phyloP scores from a whole-genome alignment of 2,329 filamentous ascomycete species.

The Clarireedia sp. region DNA sequence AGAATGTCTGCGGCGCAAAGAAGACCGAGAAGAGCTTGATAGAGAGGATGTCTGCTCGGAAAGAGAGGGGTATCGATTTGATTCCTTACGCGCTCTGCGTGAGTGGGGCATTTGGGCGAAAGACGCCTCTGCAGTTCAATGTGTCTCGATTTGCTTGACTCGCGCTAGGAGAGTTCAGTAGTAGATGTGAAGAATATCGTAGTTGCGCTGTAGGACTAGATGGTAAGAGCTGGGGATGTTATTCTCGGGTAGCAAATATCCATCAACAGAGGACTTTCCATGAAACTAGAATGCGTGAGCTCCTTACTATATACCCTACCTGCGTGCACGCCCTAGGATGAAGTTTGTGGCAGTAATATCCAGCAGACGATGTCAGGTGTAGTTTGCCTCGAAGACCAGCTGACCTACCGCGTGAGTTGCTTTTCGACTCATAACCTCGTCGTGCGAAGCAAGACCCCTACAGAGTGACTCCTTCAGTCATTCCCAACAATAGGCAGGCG shows the following conservation, averaged over 20 bases:
- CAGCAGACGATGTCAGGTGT: background rate
- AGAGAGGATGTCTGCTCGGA: background rate
- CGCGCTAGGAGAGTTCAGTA: background rate
- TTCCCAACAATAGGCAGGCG: too few relatives aligned
- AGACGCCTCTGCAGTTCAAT: background rate
- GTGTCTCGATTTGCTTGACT: background rate
- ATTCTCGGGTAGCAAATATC: background rate
- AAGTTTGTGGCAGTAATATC: background rate
- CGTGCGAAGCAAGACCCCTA: background rate
- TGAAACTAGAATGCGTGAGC: background rate
- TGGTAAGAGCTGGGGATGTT: background rate
- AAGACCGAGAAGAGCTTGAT: slow-evolving; percentile 3
- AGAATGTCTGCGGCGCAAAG: background rate
- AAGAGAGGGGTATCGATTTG: background rate
- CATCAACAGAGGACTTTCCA: background rate
- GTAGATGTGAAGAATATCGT: too few relatives aligned
- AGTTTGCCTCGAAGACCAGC: background rate
- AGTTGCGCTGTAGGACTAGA: background rate
- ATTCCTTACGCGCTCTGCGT: background rate
- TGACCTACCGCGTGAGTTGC: background rate
- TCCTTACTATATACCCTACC: background rate
- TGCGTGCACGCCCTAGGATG: background rate
- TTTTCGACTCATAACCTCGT: too few relatives aligned
- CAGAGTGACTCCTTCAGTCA: too few relatives aligned
- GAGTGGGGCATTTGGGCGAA: background rate